Percentiles rank a stretch among this genome's conserved stretches.
These are phyloP conservation scores for Aegilops bicornis DNA, from an alignment of 176 grass and related monocot genomes.

Conservation along the genomic window DNA sequence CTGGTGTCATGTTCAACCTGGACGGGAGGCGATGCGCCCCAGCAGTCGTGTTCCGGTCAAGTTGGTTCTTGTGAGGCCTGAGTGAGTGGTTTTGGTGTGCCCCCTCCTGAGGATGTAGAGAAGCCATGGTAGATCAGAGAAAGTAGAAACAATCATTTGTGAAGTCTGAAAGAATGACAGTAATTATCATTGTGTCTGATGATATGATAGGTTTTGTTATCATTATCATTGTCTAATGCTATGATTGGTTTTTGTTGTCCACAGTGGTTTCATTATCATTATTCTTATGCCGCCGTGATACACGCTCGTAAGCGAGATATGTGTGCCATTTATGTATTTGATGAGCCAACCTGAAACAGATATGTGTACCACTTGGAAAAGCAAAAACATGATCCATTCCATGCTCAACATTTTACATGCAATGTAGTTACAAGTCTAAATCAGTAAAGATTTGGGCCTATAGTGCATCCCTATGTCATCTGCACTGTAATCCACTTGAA, in stretches of 20 bases:
- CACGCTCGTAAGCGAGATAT: too few relatives aligned
- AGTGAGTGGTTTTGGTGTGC: neutral
- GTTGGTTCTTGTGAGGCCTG: slow-evolving; percentile 59
- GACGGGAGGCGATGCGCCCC: slow-evolving; percentile 42
- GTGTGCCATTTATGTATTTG: neutral
- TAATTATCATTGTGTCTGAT: neutral
- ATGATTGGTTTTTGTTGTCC: neutral
- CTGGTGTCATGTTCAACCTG: slow-evolving; percentile 50
- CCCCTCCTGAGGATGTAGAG: neutral
- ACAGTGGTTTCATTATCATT: too few relatives aligned
- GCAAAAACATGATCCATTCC: neutral
- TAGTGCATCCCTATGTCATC: neutral
- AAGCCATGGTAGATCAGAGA: slow-evolving; percentile 11
- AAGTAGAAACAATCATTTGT: slow-evolving; percentile 13
- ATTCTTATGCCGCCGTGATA: slow-evolving; percentile 12
- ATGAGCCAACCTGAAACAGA: neutral
- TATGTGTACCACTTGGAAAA: neutral
- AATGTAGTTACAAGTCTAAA: neutral
- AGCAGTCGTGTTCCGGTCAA: slow-evolving; percentile 63
- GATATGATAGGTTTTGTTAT: too few relatives aligned
- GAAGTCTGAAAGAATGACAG: neutral
- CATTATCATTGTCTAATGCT: too few relatives aligned
- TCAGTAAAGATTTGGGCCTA: neutral
- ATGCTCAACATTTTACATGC: neutral
- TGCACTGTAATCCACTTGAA: slow-evolving; percentile 15